Evolutionary conservation across 176 grass and related monocot species (phyloP), one percentile per base, ranked within the genome.

Genomic region (Microstegium vimineum): DNA sequence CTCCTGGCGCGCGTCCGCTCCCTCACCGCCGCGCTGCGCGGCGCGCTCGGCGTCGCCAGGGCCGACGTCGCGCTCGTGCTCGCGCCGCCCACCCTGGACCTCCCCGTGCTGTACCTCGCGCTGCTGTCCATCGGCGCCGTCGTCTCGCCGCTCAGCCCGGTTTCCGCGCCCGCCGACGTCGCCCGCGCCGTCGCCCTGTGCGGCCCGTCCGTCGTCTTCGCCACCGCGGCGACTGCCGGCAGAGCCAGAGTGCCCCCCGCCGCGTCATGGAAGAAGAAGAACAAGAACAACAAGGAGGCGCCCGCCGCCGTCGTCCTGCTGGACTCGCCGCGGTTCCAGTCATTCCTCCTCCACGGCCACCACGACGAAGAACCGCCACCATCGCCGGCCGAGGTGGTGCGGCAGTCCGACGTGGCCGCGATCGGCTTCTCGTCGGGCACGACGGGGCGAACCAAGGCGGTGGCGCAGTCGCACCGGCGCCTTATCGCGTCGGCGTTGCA

Each of bases 391-490:
- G 43, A 13, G 46, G 71, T 34, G 45, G 71, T 74, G 46, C 46
- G 46, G 28, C 28, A 2, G 9, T 52, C 71, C 30, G 71, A 74
- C 71, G 46, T 74, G 43, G 71, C 71, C 17, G 71, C 71, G 2
- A 74, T 74, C 71, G 1, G 30, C 28, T 74, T 34, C 71, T 74
- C 46, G 46, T 74, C 71, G 28, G 71, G 71, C 10, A 74, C 71
- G 45, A 74, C 71, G 8, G 71, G 71, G 30, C 45, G 71, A 9
- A 74, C 46, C 2, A 74, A 74, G 45, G 71, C 71, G 10, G 71
- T 74, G 71, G 71, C 71, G 46, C 71, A 74, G 35, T 22, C 71
- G 9, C 71, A 74, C 71, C 30, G 71, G 4, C 71, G 71, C 11
- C 15, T 74, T 46, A 74, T 74, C 71, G 28, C 28, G 45, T 74